Percentiles rank a stretch among this genome's conserved stretches.
These are phyloP conservation scores for Neurospora sp. DNA, from an alignment of 495 filamentous ascomycete species.

Conservation along the genomic window DNA sequence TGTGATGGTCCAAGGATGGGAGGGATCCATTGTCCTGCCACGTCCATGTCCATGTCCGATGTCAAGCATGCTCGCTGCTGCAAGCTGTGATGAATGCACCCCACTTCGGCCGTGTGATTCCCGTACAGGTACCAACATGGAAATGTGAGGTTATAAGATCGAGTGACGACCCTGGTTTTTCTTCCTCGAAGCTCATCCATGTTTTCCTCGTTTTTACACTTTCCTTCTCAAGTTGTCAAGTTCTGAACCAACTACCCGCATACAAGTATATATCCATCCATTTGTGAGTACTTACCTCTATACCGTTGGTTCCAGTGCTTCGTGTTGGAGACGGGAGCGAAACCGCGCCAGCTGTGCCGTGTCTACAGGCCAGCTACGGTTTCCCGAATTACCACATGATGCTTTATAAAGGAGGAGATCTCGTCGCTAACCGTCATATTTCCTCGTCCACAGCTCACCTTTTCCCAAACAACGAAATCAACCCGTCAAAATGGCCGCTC, in stretches of 20 bases:
- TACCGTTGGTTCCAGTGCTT: background rate
- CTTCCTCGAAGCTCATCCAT: background rate
- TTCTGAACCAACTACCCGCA: background rate
- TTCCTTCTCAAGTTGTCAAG: background rate
- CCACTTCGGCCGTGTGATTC: background rate
- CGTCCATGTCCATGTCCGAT: background rate
- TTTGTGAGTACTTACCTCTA: background rate
- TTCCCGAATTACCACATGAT: no score
- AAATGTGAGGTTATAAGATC: background rate
- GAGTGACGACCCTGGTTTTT: background rate
- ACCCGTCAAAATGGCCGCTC: constrained; percentile 65
- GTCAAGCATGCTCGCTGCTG: background rate
- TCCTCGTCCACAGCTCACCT: background rate
- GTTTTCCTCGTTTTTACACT: background rate
- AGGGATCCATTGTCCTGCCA: background rate
- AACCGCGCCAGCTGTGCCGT: background rate
- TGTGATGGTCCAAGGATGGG: background rate
- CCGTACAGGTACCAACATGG: background rate
- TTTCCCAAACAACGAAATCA: background rate
- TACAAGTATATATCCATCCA: background rate
- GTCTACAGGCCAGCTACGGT: background rate
- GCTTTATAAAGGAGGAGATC: background rate
- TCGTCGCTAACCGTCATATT: background rate
- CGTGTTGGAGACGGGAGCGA: background rate
- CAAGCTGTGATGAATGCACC: background rate